phyloP scores from a whole-genome alignment of 345 rosid species.

The Gossypium thurberi region DNA sequence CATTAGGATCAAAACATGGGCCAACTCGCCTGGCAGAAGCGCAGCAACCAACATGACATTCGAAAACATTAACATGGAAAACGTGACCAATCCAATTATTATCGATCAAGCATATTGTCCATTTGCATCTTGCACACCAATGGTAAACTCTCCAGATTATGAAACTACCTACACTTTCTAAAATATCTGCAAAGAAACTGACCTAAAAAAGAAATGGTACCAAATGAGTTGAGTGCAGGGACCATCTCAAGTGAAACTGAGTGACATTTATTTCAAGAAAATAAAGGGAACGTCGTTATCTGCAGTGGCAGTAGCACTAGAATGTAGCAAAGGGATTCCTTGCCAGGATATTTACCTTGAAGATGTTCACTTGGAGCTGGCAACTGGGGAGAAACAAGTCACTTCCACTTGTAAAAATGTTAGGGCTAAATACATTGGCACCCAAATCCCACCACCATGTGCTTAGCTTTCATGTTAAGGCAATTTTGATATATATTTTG shows the following conservation, averaged over 20 bases:
- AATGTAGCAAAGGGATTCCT: slow-evolving; percentile 28
- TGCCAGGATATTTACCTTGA: slow-evolving; percentile 33
- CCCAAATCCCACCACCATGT: slow-evolving; percentile 54
- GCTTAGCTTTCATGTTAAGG: not conserved
- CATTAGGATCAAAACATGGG: slow-evolving; percentile 58
- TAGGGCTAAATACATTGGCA: slow-evolving; percentile 44
- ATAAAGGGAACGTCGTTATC: slow-evolving; percentile 32
- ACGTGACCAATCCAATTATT: slow-evolving; percentile 50
- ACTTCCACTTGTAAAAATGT: slow-evolving; percentile 49
- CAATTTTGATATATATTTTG: not conserved
- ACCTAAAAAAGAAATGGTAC: too few relatives aligned
- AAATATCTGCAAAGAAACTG: not conserved
- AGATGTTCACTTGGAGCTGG: slow-evolving; percentile 42
- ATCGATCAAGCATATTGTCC: slow-evolving; percentile 57
- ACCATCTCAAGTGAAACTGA: slow-evolving; percentile 27
- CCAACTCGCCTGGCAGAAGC: slow-evolving; percentile 44
- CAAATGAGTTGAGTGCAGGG: slow-evolving; percentile 10
- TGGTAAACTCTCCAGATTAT: slow-evolving; percentile 13
- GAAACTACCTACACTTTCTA: not conserved
- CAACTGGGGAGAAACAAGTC: slow-evolving; percentile 26
- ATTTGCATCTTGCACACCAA: slow-evolving; percentile 34
- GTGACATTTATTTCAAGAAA: slow-evolving; percentile 29
- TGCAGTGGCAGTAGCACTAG: slow-evolving; percentile 26
- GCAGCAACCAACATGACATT: slow-evolving; percentile 56
- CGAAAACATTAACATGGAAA: slow-evolving; percentile 42